Percentiles rank a stretch among this genome's conserved stretches.
Conservation (phyloP, 495 filamentous ascomycete species). For the Schizothecium vesticola region DNA sequence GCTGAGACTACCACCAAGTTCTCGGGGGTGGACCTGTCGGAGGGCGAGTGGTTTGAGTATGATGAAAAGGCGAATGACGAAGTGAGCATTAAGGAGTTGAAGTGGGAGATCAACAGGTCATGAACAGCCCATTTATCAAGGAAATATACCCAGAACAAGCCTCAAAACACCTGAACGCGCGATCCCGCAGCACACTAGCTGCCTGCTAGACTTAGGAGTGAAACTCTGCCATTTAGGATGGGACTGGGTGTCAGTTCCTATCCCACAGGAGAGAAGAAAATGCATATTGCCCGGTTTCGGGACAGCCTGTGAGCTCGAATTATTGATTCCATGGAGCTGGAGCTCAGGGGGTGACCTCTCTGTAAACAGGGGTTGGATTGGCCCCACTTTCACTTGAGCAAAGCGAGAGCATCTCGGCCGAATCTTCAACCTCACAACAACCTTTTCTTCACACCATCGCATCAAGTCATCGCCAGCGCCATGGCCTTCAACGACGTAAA, state of each 20-base stretch:
- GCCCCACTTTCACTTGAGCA: not conserved
- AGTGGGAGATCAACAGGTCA: conserved; percentile 74
- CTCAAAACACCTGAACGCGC: not conserved
- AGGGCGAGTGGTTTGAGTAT: conserved; percentile 71
- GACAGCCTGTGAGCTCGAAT: not conserved
- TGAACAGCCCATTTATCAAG: conserved; percentile 21
- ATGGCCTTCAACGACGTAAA: conserved; percentile 29
- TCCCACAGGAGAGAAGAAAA: not conserved
- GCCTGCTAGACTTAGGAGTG: not conserved
- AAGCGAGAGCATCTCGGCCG: not conserved
- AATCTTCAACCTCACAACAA: not conserved
- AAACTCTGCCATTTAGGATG: no score
- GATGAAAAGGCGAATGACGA: conserved; percentile 55
- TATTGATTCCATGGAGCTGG: not conserved
- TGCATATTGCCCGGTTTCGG: no score
- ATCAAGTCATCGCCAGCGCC: not conserved
- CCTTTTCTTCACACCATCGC: not conserved
- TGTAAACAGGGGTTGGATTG: not conserved
- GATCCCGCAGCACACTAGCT: not conserved
- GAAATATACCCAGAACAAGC: not conserved
- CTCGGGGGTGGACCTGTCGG: conserved; percentile 67
- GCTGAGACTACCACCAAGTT: conserved; percentile 75
- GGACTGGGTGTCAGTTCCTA: not conserved
- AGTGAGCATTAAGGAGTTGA: conserved; percentile 78
- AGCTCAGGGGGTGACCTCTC: not conserved